Base-by-base conservation (phyloP, 2,329 filamentous ascomycete genomes). In the Delphinella strobiligena region DNA sequence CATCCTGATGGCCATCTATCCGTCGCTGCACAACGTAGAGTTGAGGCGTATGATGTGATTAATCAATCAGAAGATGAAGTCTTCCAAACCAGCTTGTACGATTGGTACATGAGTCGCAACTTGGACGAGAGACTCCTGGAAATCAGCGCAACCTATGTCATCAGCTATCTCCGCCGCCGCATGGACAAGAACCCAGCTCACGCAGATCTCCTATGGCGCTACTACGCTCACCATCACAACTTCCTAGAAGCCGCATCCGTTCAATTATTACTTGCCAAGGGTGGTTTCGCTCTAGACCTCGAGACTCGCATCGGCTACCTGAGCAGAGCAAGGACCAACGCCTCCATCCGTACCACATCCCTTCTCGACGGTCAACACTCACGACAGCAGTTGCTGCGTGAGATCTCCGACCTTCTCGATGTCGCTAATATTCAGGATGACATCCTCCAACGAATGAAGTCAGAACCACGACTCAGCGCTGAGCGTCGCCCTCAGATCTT, bases 391-490 rank as follows among this genome's bases (percentile, higher is more conserved):
- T 69, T 96, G 19, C 75, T 89, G 41, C 84, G 93, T 51, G 79
- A 86, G 46, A 82, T 95, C 17, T 79, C 79, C 2, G 87, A 91
- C 49, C 69, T 93, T 33, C 75, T 98, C 8, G 91, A 98, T 51
- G 77, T 96, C 36, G 89, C 88, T 11, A 89, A 91, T 53, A 91
- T 98, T 38, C 91, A 98, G 59, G 85, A 94, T 54, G 91, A 98
- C 51, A 63, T 96, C 31, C 61, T 96, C 17, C 81, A 87, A 55
- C 74, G 85, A 34, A 66, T 98, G 38, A 76, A 72, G 54, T 71
- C 72, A 8, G 91, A 98, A 48, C 57, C 66, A 1, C 76, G 91
- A 32, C 72, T 95, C 29, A 64, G 69, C 10, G 62, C 68, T 1
- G 75, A 80, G 36, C 74, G 76, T 32, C 76, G 74, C 52, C 61